Conservation (phyloP, 768 basidiomycete species). For the Suillus variegatus region DNA sequence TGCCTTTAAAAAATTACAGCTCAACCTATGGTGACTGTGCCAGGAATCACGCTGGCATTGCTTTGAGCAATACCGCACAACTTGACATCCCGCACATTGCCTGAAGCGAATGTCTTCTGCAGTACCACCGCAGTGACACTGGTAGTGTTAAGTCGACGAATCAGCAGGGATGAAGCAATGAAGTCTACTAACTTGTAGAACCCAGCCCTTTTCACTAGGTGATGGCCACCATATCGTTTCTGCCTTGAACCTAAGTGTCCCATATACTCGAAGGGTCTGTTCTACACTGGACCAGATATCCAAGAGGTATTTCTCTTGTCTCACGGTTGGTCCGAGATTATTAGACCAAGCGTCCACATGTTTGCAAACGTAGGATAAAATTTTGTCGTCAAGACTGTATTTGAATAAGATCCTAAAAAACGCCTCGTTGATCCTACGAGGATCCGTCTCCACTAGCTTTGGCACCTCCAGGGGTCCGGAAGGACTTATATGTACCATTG, state of each 20-base stretch:
- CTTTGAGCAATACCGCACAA: background rate
- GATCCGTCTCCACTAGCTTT: background rate
- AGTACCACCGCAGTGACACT: background rate
- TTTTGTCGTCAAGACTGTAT: background rate
- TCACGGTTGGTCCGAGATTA: background rate
- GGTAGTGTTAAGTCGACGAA: background rate
- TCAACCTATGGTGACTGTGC: background rate
- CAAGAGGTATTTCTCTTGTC: background rate
- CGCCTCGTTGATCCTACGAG: background rate
- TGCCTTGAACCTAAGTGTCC: background rate
- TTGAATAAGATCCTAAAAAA: background rate
- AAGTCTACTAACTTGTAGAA: background rate
- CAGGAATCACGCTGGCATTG: conserved; percentile 1
- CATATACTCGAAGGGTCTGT: background rate
- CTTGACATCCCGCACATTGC: conserved; percentile 2
- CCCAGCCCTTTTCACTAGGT: background rate
- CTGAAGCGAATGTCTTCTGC: background rate
- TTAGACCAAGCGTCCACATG: background rate
- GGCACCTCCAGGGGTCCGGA: background rate
- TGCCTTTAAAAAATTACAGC: background rate
- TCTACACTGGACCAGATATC: background rate
- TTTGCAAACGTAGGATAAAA: background rate
- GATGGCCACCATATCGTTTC: background rate
- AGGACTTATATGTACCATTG: background rate
- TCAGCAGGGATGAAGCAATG: background rate